phyloP scores from a whole-genome alignment of 768 basidiomycete genomes.

The Panaeolus cyanescens region DNA sequence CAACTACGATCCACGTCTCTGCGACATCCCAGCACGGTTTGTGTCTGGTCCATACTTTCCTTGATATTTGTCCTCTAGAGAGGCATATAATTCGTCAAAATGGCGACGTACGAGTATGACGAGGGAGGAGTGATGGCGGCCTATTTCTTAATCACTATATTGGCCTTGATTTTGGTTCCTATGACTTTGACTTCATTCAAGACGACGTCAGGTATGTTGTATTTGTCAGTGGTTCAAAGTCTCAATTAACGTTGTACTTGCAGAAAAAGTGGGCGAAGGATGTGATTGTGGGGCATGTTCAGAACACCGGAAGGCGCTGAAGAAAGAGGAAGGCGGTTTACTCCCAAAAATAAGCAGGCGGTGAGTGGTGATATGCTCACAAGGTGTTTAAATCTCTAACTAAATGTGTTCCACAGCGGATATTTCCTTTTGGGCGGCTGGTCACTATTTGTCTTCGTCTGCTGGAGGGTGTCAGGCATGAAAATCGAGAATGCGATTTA shows the following conservation, averaged over 20 bases:
- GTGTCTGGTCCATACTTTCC: constrained; percentile 2
- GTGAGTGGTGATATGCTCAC: constrained; percentile 33
- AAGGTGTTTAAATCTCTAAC: background rate
- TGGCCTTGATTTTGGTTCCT: constrained; percentile 82
- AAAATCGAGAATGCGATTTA: constrained; percentile 73
- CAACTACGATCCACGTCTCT: background rate
- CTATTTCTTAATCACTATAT: constrained; percentile 90
- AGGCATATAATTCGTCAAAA: constrained; percentile 27
- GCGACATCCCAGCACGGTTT: background rate
- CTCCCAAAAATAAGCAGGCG: constrained; percentile 49
- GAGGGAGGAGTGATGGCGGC: constrained; percentile 85
- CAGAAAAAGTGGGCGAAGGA: constrained; percentile 35
- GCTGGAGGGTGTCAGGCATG: constrained; percentile 62
- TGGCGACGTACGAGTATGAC: constrained; percentile 87
- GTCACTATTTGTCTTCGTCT: constrained; percentile 66
- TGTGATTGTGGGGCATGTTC: constrained; percentile 68
- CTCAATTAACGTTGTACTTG: constrained; percentile 1
- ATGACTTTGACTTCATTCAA: constrained; percentile 59
- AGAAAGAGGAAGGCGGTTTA: constrained; percentile 45
- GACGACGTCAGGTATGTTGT: constrained; percentile 44
- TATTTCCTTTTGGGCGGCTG: constrained; percentile 71
- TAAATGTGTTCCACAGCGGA: constrained; percentile 41
- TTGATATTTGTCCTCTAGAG: background rate
- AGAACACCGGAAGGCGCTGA: constrained; percentile 50
- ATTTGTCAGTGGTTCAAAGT: background rate